phyloP scores from a whole-genome alignment of 2,329 filamentous ascomycete species.

The Trichoderma hamatum region DNA sequence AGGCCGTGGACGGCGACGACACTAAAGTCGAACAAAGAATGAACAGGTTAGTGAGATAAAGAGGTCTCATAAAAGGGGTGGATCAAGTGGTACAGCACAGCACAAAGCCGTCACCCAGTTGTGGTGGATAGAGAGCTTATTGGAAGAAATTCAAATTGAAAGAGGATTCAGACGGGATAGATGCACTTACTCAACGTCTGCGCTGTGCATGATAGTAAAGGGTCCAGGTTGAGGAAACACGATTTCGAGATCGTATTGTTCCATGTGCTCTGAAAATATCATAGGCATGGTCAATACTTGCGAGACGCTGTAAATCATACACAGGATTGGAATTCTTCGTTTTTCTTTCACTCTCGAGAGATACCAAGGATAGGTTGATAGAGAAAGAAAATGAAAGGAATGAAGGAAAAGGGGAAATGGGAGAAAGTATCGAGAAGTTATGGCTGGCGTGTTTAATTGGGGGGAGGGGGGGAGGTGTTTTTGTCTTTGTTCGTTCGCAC shows the following conservation, averaged over 20 bases:
- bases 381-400: neutral
- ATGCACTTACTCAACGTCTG: constrained; percentile 14
- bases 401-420: neutral
- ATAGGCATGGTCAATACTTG: constrained; percentile 17
- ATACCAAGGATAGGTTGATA: neutral
- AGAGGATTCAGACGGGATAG: neutral
- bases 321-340: neutral
- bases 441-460: too few species aligned
- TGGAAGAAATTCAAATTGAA: neutral
- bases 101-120: neutral
- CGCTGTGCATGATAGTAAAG: neutral
- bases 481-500: neutral
- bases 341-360: neutral
- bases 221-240: constrained; percentile 8
- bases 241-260: constrained; percentile 20
- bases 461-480: too few species aligned
- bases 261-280: constrained; percentile 18
- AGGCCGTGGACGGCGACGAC: constrained; percentile 22
- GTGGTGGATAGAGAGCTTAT: neutral
- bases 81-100: neutral
- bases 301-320: neutral
- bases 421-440: neutral
- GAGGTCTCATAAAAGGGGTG: neutral
- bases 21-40: neutral
- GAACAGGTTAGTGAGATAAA: neutral